Conservation (phyloP, 2,329 filamentous ascomycete genomes). For the Monilinia fructicola region DNA sequence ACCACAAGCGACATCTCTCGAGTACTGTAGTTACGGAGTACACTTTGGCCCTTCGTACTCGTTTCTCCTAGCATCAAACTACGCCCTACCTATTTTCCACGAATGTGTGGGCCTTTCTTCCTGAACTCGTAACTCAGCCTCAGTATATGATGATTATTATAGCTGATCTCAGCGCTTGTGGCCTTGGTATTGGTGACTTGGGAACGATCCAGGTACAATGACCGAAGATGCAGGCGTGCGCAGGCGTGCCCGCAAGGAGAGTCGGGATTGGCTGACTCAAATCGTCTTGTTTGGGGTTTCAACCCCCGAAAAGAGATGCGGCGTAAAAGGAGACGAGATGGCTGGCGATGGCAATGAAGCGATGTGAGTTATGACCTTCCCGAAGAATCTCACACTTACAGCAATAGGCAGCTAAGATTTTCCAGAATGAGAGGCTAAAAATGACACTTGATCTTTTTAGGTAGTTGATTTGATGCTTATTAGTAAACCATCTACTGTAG, state of each 20-base stretch:
- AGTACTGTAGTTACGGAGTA: no score
- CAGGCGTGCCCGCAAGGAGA: not conserved
- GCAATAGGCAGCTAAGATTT: no score
- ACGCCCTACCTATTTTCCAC: not conserved
- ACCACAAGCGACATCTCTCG: not conserved
- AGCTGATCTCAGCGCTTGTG: conserved; percentile 11
- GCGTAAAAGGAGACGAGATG: no score
- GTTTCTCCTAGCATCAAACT: not conserved
- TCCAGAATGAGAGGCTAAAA: not conserved
- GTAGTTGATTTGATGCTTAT: no score
- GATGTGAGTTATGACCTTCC: no score
- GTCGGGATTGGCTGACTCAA: no score
- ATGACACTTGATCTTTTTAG: no score
- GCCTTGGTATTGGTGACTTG: not conserved
- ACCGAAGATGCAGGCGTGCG: not conserved
- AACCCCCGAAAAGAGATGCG: no score
- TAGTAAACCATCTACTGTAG: no score
- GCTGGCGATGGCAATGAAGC: no score
- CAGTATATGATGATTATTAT: not conserved
- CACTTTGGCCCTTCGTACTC: conserved; percentile 1
- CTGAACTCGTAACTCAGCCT: conserved; percentile 11
- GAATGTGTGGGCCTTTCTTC: not conserved
- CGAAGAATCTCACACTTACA: no score
- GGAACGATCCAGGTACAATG: not conserved
- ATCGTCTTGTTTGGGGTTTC: no score